Conservation (phyloP, 176 grass and related monocot species). For the Tillandsia leiboldiana region DNA sequence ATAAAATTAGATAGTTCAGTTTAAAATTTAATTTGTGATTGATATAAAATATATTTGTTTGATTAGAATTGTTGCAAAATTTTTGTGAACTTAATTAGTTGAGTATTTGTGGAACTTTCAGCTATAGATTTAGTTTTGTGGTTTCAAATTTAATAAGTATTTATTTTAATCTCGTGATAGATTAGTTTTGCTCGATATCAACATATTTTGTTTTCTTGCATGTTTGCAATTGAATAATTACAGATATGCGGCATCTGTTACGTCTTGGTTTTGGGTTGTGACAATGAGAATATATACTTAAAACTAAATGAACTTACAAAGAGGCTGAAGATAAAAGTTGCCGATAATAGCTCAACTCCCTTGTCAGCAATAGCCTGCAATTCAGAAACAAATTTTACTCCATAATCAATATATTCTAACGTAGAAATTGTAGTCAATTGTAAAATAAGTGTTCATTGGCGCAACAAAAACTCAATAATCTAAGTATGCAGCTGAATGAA, state of each 20-base stretch:
- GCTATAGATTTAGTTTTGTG: too few species aligned
- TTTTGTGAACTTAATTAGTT: too few species aligned
- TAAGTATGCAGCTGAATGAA: not conserved
- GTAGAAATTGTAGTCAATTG: not conserved
- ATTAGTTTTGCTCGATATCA: too few species aligned
- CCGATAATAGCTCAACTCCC: constrained; percentile 62
- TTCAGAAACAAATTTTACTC: constrained; percentile 2
- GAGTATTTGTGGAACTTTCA: too few species aligned
- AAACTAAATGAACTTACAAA: constrained; percentile 37
- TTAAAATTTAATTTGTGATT: too few species aligned
- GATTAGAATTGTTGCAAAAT: too few species aligned
- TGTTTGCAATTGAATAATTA: too few species aligned
- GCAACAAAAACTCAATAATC: not conserved
- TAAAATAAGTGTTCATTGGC: not conserved
- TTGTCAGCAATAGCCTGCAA: constrained; percentile 83
- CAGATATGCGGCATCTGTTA: not conserved
- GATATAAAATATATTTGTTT: too few species aligned
- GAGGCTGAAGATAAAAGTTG: constrained; percentile 72
- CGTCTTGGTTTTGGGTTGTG: not conserved
- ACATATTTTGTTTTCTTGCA: too few species aligned
- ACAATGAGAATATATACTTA: not conserved
- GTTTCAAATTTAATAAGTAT: too few species aligned
- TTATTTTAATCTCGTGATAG: too few species aligned
- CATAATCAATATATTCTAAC: constrained; percentile 3
- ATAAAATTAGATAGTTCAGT: too few species aligned